A percentile compares a stretch with the other conserved stretches of the same genome.
These are phyloP conservation scores for Vachellia pachyceras DNA, from an alignment of 306 rosid species.

Conservation along the genomic window DNA sequence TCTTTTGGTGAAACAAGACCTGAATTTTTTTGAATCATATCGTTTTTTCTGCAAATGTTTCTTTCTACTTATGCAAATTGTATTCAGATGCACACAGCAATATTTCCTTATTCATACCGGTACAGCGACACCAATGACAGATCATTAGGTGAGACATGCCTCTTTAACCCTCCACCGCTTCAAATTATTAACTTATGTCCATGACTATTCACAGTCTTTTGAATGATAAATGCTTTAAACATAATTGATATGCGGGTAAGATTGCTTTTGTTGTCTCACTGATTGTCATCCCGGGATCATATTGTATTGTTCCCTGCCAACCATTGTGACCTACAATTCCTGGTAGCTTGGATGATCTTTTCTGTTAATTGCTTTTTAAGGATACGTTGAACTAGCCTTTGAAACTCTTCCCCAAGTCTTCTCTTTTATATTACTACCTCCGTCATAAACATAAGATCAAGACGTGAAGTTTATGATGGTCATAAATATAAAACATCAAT, in stretches of 20 bases:
- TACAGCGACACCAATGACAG: conserved; percentile 51
- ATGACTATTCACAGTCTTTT: not conserved
- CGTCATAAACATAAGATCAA: no score
- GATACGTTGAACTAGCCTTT: not conserved
- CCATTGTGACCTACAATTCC: not conserved
- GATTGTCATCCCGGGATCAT: not conserved
- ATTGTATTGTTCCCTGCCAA: not conserved
- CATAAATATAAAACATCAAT: no score
- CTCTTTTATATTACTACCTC: not conserved
- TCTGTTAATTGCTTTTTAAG: not conserved
- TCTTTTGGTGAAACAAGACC: conserved; percentile 18
- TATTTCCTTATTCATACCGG: conserved; percentile 76
- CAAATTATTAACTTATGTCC: conserved; percentile 15
- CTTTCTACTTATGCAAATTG: conserved; percentile 29
- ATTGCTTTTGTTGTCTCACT: not conserved
- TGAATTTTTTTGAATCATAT: conserved; percentile 30
- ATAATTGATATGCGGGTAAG: not conserved
- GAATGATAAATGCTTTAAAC: not conserved
- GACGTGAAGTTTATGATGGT: no score
- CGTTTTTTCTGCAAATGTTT: conserved; percentile 29
- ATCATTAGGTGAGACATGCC: conserved; percentile 69
- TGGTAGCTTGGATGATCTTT: conserved; percentile 1
- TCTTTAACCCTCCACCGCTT: conserved; percentile 21
- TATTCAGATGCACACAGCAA: conserved; percentile 70
- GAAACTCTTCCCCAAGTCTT: not conserved